phyloP scores from a whole-genome alignment of 768 basidiomycete genomes.

The Calocera cornea region DNA sequence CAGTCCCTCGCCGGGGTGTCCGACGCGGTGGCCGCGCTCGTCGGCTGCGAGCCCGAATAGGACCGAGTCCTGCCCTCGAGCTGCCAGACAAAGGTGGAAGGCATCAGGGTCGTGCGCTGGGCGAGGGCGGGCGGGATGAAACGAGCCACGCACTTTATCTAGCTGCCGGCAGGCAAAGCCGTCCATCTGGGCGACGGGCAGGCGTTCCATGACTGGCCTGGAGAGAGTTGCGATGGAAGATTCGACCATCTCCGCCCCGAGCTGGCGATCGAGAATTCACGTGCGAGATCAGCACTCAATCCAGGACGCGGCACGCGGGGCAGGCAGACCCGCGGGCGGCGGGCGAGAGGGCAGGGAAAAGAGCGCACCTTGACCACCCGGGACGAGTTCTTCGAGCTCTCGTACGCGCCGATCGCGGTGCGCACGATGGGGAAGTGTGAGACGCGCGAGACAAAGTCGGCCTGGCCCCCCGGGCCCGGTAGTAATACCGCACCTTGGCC shows the following conservation, averaged over 20 bases:
- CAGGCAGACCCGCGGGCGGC: not conserved
- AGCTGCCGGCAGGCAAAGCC: slow-evolving; percentile 82
- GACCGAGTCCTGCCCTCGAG: slow-evolving; percentile 3
- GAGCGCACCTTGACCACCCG: slow-evolving; percentile 64
- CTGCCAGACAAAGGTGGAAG: slow-evolving; percentile 2
- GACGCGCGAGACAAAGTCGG: slow-evolving; percentile 40
- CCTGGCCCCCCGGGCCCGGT: not conserved
- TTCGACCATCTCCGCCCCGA: slow-evolving; percentile 79
- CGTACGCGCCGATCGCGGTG: slow-evolving; percentile 58
- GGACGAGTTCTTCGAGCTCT: slow-evolving; percentile 70
- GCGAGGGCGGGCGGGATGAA: not conserved
- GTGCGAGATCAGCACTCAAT: slow-evolving; percentile 7
- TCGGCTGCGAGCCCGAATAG: not conserved
- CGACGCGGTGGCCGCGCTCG: not conserved
- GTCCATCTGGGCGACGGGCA: slow-evolving; percentile 56
- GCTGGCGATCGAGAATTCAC: slow-evolving; percentile 32
- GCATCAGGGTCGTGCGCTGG: not conserved
- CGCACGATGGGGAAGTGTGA: slow-evolving; percentile 53
- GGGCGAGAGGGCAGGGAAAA: not conserved
- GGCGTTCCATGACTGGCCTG: slow-evolving; percentile 62
- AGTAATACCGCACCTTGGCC: not conserved
- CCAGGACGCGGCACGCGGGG: slow-evolving; percentile 8
- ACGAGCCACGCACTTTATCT: slow-evolving; percentile 46
- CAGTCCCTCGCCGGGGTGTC: not conserved
- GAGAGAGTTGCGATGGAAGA: slow-evolving; percentile 69